phyloP scores from a whole-genome alignment of 2,329 filamentous ascomycete species.

The Scedosporium aurantiacum region DNA sequence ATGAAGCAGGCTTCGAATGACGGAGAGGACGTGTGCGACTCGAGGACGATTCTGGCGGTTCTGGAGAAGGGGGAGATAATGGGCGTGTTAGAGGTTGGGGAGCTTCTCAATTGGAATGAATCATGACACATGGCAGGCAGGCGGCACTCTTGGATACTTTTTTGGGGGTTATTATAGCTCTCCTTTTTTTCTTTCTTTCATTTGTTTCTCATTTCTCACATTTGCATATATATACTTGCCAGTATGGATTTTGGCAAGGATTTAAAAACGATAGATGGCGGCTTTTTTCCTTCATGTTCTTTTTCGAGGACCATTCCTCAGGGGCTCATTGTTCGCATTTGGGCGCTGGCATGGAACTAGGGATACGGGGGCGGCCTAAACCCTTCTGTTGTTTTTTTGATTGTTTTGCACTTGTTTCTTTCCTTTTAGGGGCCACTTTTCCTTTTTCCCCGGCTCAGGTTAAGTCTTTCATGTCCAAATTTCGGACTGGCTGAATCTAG shows the following conservation, averaged over 20 bases:
- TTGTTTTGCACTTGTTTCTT: not conserved
- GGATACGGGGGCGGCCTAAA: too few relatives aligned
- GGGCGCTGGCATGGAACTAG: too few relatives aligned
- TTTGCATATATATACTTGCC: slow-evolving; percentile 1
- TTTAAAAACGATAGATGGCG: not conserved
- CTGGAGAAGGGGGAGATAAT: slow-evolving; percentile 32
- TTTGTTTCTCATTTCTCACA: not conserved
- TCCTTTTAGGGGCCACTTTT: not conserved
- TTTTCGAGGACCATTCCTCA: not conserved
- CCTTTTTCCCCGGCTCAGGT: not conserved
- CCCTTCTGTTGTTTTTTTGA: not conserved
- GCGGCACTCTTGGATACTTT: not conserved
- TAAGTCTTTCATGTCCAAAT: not conserved
- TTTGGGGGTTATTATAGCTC: not conserved
- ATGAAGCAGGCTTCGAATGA: slow-evolving; percentile 23
- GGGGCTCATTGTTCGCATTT: too few relatives aligned
- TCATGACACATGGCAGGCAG: not conserved
- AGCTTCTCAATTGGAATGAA: slow-evolving; percentile 18
- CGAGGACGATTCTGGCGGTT: slow-evolving; percentile 36
- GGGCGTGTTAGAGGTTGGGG: slow-evolving; percentile 39
- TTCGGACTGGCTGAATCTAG: not conserved
- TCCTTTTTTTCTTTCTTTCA: not conserved
- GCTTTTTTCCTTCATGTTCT: slow-evolving; percentile 1
- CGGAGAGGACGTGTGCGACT: slow-evolving; percentile 22
- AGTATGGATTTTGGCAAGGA: not conserved